These are phyloP conservation scores for Pythium oligandrum DNA, from an alignment of 352 stramenopile species.

Conservation along the genomic window DNA sequence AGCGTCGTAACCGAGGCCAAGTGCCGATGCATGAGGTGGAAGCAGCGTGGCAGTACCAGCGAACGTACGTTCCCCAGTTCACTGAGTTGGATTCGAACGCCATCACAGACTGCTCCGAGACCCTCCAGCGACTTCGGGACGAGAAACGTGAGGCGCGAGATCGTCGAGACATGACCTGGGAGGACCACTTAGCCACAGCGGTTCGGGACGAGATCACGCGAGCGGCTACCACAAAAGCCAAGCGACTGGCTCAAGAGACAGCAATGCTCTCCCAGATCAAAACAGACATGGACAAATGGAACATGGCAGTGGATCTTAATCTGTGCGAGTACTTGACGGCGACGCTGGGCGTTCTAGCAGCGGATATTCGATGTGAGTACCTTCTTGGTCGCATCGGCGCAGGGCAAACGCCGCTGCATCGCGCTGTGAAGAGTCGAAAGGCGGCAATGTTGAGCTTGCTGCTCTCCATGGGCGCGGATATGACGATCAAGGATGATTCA, in stretches of 20 bases:
- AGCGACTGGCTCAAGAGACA: slow-evolving; percentile 48
- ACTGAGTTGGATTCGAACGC: slow-evolving; percentile 32
- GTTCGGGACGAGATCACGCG: slow-evolving; percentile 22
- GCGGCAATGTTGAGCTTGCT: slow-evolving; percentile 34
- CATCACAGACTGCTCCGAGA: slow-evolving; percentile 52
- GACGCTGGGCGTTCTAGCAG: slow-evolving; percentile 23
- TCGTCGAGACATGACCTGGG: slow-evolving; percentile 58
- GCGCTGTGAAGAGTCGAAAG: slow-evolving; percentile 43
- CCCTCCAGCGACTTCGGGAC: slow-evolving; percentile 31
- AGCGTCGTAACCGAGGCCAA: slow-evolving; percentile 42
- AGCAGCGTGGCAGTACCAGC: slow-evolving; percentile 36
- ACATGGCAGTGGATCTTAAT: slow-evolving; percentile 60
- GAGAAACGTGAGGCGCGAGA: slow-evolving; percentile 50
- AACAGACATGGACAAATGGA: slow-evolving; percentile 58
- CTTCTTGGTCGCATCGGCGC: slow-evolving; percentile 37
- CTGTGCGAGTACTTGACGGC: slow-evolving; percentile 33
- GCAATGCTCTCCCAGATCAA: slow-evolving; percentile 47
- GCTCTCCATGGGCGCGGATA: slow-evolving; percentile 27
- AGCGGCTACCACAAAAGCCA: slow-evolving; percentile 16
- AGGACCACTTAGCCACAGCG: slow-evolving; percentile 41
- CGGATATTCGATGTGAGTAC: slow-evolving; percentile 20
- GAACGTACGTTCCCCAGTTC: slow-evolving; percentile 30
- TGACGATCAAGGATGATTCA: slow-evolving; percentile 28
- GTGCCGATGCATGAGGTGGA: slow-evolving; percentile 35
- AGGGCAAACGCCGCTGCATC: slow-evolving; percentile 52